Conservation (phyloP, 1,284 basidiomycete genomes). For the Xerocomus minutiporus region DNA sequence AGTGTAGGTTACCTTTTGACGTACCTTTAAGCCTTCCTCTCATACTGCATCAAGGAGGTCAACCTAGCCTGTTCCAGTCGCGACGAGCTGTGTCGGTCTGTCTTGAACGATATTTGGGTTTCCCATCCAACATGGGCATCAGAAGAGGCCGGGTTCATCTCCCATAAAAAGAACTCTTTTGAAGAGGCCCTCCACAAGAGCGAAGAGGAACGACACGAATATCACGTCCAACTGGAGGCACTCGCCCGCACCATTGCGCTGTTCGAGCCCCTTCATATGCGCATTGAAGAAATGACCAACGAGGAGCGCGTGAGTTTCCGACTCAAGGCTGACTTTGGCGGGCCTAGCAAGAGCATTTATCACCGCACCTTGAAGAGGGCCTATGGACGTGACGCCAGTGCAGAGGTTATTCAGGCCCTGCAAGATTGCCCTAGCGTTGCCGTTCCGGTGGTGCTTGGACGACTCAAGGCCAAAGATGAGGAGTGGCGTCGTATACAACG, state of each 20-base stretch:
- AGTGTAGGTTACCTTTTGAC: conserved; percentile 46
- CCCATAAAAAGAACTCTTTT: conserved; percentile 96
- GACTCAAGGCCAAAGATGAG: conserved; percentile 93
- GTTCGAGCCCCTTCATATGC: conserved; percentile 83
- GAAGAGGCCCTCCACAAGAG: conserved; percentile 96
- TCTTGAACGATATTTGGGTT: conserved; percentile 95
- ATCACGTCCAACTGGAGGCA: conserved; percentile 94
- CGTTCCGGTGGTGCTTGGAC: conserved; percentile 86
- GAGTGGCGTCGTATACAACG: conserved; percentile 95
- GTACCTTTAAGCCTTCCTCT: conserved; percentile 5
- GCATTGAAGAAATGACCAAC: conserved; percentile 85
- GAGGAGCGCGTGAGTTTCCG: conserved; percentile 86
- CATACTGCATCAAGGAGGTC: conserved; percentile 61
- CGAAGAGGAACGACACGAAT: conserved; percentile 98
- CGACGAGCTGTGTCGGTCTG: conserved; percentile 92
- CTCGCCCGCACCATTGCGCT: conserved; percentile 89
- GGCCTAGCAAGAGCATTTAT: conserved; percentile 85
- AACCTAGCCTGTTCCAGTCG: conserved; percentile 90
- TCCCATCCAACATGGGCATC: conserved; percentile 98
- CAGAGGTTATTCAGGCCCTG: conserved; percentile 85
- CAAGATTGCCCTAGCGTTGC: conserved; percentile 91
- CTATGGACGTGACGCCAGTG: conserved; percentile 80
- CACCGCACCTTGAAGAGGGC: conserved; percentile 94
- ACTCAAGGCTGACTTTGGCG: conserved; percentile 86
- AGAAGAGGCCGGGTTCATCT: conserved; percentile 89